Base-by-base conservation (phyloP, 169 alveolate genomes). In the Plasmodium malariae region DNA sequence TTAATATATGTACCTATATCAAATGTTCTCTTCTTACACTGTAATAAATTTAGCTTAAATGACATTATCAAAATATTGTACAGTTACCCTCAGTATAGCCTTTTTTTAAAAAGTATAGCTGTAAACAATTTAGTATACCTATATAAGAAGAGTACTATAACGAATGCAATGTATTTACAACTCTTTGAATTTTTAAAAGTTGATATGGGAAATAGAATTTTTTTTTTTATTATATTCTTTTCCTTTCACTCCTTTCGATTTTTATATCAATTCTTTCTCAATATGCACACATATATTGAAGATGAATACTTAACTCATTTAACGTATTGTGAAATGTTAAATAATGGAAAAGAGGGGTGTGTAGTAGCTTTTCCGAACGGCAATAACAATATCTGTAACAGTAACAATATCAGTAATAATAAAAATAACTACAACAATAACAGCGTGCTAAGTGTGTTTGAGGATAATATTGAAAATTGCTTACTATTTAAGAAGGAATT, bases 141-240 rank as follows among this genome's bases (percentile, higher is more conserved):
- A 26, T 83, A 83, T 54, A 83, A 83, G 14, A 83, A 83, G 28
- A 83, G 48, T 26, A 67, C 91, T 3, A 83, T 83, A n/a, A 83
- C 91, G 17, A 83, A 83, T 83, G 54, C 72, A 3, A 83, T 83
- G 34, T 67, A 67, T 83, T 67, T 83, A 36, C 91, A 83, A 57
- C 32, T 83, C 19, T 83, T 83, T 83, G 91, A 83, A 45, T 83
- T 67, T 43, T 51, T 83, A 70, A 83, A 83, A 55, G 91, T 83
- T 0, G 91, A 83, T 17, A 43, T 65, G 17, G 91, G 91, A 19
- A 83, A 83, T 60, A 40, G 91, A 51, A 32, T 83, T 24, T 83
- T 83, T n/a, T 83, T 83, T 62, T 83, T 83, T 40, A 83, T 83
- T 40, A 26, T 83, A 12, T 83, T 83, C 30, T 83, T 83, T 70